Conservation (phyloP, 495 filamentous ascomycete species). For the Aspergillus bertholletiae region DNA sequence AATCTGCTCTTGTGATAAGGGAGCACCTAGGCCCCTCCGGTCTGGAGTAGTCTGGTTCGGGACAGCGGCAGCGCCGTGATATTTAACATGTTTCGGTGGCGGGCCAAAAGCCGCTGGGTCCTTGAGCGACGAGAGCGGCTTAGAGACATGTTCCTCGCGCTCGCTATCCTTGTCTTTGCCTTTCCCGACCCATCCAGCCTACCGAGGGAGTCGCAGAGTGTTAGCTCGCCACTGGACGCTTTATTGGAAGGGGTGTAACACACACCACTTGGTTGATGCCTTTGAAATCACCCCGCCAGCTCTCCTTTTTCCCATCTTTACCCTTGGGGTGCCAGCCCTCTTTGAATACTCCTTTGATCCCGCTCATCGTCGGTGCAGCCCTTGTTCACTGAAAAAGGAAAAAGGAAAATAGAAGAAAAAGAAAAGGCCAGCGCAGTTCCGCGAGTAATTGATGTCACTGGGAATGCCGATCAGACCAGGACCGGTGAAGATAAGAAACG, state of each 20-base stretch:
- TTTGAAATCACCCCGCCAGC: constrained; percentile 58
- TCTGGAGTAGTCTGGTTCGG: constrained; percentile 48
- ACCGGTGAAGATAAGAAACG: background rate
- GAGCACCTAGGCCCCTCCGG: constrained; percentile 45
- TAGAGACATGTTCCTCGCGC: constrained; percentile 50
- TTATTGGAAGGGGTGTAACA: constrained; percentile 9
- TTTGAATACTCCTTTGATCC: constrained; percentile 48
- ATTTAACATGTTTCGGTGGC: constrained; percentile 69
- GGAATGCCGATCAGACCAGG: background rate
- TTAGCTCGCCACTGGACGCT: constrained; percentile 1
- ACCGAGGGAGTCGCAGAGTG: background rate
- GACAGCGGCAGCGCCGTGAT: constrained; percentile 46
- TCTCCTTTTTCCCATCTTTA: constrained; percentile 52
- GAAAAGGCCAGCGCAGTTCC: background rate
- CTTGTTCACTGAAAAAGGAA: background rate
- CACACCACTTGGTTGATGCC: constrained; percentile 57
- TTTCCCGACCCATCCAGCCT: constrained; percentile 55
- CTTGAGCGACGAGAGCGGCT: constrained; percentile 71
- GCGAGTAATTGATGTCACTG: background rate
- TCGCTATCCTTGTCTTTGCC: constrained; percentile 41
- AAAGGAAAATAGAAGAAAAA: background rate
- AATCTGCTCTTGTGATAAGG: constrained; percentile 40
- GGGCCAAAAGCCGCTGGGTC: constrained; percentile 84
- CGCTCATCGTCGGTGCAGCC: constrained; percentile 37
- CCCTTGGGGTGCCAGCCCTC: constrained; percentile 58